Evolutionary conservation across 129 eudicot genomes (phyloP).

Genomic region (Centrapalus pauciflorus): DNA sequence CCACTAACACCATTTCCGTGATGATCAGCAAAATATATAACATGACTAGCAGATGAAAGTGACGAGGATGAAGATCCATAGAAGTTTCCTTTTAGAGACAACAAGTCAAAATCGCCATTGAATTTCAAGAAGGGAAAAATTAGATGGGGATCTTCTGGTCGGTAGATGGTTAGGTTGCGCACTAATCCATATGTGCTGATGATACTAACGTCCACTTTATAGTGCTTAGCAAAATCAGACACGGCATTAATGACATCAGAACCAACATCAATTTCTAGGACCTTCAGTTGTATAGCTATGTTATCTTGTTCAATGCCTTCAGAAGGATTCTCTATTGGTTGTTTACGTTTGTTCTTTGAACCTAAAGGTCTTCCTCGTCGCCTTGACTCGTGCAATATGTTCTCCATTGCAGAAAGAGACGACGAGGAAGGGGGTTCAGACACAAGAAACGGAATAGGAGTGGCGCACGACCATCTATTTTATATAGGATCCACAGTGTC

Average conservation of each 20-base stretch:
- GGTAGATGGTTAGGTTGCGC: background rate
- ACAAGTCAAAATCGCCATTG: background rate
- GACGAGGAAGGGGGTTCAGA: background rate
- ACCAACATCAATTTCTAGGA: background rate
- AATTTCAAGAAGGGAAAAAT: background rate
- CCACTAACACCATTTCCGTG: background rate
- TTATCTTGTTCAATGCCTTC: background rate
- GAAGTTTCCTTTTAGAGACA: background rate
- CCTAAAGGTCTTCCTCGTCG: constrained; percentile 8
- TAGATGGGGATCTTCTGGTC: background rate
- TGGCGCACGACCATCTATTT: background rate
- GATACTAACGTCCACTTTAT: background rate
- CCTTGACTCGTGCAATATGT: background rate
- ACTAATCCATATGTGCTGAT: constrained; percentile 7
- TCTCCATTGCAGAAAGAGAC: background rate
- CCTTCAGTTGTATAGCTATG: background rate
- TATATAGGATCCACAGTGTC: background rate
- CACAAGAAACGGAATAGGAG: background rate
- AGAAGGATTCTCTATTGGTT: background rate
- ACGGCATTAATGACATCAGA: background rate
- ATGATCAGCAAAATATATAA: background rate
- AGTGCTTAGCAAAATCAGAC: constrained; percentile 1
- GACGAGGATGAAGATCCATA: background rate
- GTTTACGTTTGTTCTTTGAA: background rate
- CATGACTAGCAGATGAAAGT: background rate